A percentile compares a stretch with the other conserved stretches of the same genome.
Conservation (phyloP, 345 rosid species). For the Salix suchowensis region DNA sequence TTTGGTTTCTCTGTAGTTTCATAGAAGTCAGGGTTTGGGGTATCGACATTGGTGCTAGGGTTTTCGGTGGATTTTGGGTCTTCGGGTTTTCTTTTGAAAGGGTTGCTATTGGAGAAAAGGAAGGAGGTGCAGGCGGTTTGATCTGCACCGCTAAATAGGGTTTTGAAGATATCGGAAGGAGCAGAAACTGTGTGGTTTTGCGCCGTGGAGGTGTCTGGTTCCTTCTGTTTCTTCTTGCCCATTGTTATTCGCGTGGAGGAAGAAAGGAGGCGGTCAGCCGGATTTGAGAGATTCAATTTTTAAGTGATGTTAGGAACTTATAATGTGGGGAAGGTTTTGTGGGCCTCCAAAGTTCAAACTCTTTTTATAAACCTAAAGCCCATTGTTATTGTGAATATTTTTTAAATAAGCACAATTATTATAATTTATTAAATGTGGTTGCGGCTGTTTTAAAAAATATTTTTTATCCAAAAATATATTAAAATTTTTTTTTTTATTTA, state of each 20-base stretch:
- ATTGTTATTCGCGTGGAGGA: conserved; percentile 5
- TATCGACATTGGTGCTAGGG: conserved; percentile 5
- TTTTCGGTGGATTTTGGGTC: conserved; percentile 17
- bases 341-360: background rate
- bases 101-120: conserved; percentile 73
- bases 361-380: background rate
- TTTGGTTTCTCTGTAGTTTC: conserved; percentile 28
- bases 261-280: background rate
- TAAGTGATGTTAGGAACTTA: background rate
- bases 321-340: background rate
- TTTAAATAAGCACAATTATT: background rate
- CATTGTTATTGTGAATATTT: background rate
- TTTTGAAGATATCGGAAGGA: conserved; percentile 35
- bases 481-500: too few species aligned
- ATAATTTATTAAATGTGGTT: background rate
- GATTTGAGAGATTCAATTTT: background rate
- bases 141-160: conserved; percentile 36
- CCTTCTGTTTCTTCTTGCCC: conserved; percentile 41
- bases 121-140: conserved; percentile 29
- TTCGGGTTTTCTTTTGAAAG: conserved; percentile 65
- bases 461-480: too few species aligned
- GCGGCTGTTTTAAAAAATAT: too few species aligned
- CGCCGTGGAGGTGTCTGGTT: background rate
- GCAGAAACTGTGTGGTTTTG: conserved; percentile 10
- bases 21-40: background rate